Conservation (phyloP, 495 filamentous ascomycete genomes). For the Talaromyces borbonicus region DNA sequence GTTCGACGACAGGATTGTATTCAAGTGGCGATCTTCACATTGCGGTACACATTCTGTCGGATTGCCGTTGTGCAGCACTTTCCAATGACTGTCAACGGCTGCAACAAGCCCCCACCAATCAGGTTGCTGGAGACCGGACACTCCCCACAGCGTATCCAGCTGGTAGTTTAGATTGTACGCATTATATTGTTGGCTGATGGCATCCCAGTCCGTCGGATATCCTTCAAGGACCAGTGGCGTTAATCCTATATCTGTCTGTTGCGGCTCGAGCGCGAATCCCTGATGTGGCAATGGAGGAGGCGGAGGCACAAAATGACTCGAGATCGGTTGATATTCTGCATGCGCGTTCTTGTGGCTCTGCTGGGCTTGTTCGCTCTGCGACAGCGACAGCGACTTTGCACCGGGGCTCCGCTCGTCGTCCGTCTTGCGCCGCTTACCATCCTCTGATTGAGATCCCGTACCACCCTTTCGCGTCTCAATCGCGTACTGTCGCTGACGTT, state of each 20-base stretch:
- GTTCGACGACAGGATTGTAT: conserved; percentile 26
- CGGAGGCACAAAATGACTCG: conserved; percentile 13
- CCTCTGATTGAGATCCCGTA: conserved; percentile 17
- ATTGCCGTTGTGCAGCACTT: conserved; percentile 26
- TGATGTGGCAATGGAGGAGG: conserved; percentile 11
- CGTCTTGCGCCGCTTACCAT: conserved; percentile 32
- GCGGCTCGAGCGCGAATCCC: conserved; percentile 11
- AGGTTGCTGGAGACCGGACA: conserved; percentile 35
- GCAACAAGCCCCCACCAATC: conserved; percentile 38
- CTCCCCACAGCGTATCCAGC: conserved; percentile 32
- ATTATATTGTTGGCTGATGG: conserved; percentile 26
- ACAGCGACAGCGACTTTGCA: background rate
- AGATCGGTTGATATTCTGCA: too few relatives aligned
- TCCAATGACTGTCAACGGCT: conserved; percentile 38
- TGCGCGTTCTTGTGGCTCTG: conserved; percentile 21
- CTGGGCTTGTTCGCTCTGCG: background rate
- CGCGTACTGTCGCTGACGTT: conserved; percentile 52
- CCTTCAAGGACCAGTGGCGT: conserved; percentile 29
- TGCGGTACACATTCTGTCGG: background rate
- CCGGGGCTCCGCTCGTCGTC: conserved; percentile 25
- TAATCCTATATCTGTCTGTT: conserved; percentile 21
- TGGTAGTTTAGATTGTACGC: conserved; percentile 31
- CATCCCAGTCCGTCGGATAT: conserved; percentile 31
- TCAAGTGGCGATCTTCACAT: conserved; percentile 27
- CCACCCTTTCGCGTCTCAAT: conserved; percentile 47